Conservation (phyloP, 345 rosid genomes). For the Corchorus capsularis region DNA sequence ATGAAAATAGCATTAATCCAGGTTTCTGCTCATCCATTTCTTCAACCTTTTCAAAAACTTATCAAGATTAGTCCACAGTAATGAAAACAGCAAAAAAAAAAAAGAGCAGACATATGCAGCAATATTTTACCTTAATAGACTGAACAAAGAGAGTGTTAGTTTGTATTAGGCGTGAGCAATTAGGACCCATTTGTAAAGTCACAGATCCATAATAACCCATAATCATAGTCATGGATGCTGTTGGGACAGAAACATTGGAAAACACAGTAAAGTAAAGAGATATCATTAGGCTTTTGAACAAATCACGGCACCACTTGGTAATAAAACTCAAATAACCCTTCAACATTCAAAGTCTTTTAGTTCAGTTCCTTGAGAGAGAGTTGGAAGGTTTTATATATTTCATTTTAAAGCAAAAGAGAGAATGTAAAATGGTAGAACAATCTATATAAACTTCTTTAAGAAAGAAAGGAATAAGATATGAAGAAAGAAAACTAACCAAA, state of each 20-base stretch:
- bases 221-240: constrained; percentile 59
- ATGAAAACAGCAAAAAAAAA: constrained; percentile 9
- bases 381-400: neutral
- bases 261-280: neutral
- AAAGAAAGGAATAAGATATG: neutral
- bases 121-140: constrained; percentile 41
- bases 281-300: neutral
- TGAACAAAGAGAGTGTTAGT: constrained; percentile 52
- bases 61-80: constrained; percentile 3
- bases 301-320: neutral
- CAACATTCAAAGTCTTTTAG: neutral
- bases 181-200: constrained; percentile 43
- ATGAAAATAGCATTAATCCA: constrained; percentile 44
- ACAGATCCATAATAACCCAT: constrained; percentile 52
- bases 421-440: neutral
- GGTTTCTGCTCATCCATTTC: constrained; percentile 32
- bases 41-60: constrained; percentile 38
- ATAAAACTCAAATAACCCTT: neutral
- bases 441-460: neutral
- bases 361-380: neutral
- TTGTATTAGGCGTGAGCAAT: constrained; percentile 44
- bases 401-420: neutral
- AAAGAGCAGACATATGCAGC: neutral
- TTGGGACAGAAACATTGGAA: constrained; percentile 13
- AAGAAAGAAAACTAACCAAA: constrained; percentile 43